Base-by-base conservation (phyloP, 441 rosid genomes). In the Pelargonium cotyledonis region DNA sequence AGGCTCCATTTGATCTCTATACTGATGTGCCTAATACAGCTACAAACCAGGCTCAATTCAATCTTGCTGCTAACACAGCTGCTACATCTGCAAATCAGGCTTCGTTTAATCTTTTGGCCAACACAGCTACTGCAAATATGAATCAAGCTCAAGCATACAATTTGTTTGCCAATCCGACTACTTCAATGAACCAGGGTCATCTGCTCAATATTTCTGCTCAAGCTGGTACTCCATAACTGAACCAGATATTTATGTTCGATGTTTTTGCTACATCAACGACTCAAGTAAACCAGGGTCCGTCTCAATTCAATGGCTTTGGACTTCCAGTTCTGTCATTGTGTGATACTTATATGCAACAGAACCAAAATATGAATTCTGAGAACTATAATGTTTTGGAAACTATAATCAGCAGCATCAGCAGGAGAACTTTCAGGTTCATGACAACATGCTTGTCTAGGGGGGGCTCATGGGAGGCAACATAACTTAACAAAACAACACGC, bases 281-380 rank as follows among this genome's bases (percentile, higher is more conserved):
- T 49, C 57, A 49, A 49, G n/a, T 14, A 14, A 49, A 49, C 57
- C 21, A 15, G 7, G 60, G 7, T 15, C 60, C 21, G 15, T 6
- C 8, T 31, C 38, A 31, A 18, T 79, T 88, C 0, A 86, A 87
- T 78, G 81, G 89, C 60, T 76, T 88, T 8, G 85, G 89, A 69
- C 91, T 91, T 75, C 95, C 99, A 26, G 96, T 90, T 31, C 86
- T 92, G 91, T 85, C 96, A 5, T 66, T 85, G 73, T 92, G 87
- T 12, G 94, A 88, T 57, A 73, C 77, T 46, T 86, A 80, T 49
- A 73, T 84, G 43, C 90, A 80, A 65, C 72, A 84, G 58, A 84
- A 74, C 80, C 82, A 80, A 78, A 75, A 73, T 23, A 9, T 78
- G 7, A 73, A 72, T 55, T 49, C 67, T 0, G 66, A 66, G 53